Evolutionary conservation across 2,329 filamentous ascomycete species (phyloP).

Genomic region (Alternaria alternata): DNA sequence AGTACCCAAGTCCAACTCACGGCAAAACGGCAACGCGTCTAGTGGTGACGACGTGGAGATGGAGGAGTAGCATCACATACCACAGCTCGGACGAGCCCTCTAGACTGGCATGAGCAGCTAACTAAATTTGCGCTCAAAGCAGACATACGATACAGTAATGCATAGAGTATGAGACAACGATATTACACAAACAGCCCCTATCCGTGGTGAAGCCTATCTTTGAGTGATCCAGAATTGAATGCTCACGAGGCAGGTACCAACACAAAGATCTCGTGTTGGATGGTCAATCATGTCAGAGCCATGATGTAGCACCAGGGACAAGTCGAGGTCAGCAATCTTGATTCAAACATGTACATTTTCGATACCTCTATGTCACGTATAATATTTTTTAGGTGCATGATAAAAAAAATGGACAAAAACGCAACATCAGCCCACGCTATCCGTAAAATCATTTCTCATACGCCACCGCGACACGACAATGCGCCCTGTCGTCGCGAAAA

Average conservation of each 20-base stretch:
- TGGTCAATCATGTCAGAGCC: background rate
- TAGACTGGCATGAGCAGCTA: background rate
- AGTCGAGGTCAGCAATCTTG: too few relatives aligned
- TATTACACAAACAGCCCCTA: background rate
- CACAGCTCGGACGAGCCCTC: background rate
- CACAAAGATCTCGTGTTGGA: background rate
- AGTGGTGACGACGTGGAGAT: slow-evolving; percentile 44
- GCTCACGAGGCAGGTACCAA: background rate
- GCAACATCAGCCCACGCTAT: background rate
- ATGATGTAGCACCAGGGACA: background rate
- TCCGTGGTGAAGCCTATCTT: background rate
- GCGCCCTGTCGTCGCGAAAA: background rate
- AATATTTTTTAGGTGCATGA: background rate
- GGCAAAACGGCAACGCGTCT: slow-evolving; percentile 38
- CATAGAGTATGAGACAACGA: slow-evolving; percentile 25
- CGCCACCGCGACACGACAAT: slow-evolving; percentile 10
- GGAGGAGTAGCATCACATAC: slow-evolving; percentile 13
- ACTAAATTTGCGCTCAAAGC: background rate
- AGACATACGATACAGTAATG: slow-evolving; percentile 20
- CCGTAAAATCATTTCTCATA: slow-evolving; percentile 5
- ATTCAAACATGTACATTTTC: background rate
- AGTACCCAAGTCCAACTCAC: slow-evolving; percentile 66
- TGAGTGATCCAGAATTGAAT: background rate
- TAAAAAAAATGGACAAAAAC: background rate
- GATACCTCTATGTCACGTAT: background rate